Conservation (phyloP, 352 stramenopile species). For the Globisporangium recalcitrans region DNA sequence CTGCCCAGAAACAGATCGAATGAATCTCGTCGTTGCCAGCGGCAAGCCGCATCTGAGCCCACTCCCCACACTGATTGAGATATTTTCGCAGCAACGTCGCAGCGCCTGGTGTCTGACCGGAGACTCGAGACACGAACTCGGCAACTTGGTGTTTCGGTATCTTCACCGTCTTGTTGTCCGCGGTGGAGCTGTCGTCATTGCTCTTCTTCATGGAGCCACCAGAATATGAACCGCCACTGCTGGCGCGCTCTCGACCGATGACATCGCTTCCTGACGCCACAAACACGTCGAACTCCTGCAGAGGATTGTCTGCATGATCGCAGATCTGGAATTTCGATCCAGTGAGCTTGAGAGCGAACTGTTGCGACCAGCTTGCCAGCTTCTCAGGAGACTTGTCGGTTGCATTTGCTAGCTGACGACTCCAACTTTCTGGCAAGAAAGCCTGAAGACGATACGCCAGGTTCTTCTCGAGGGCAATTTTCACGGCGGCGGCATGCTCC, state of each 20-base stretch:
- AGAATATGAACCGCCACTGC: neutral
- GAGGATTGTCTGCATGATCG: conserved; percentile 13
- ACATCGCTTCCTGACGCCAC: neutral
- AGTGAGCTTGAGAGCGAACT: conserved; percentile 25
- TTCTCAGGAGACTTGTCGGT: conserved; percentile 10
- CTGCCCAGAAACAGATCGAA: conserved; percentile 45
- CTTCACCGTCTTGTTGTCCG: neutral
- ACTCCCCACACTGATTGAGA: conserved; percentile 61
- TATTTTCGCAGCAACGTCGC: conserved; percentile 16
- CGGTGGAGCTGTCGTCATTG: neutral
- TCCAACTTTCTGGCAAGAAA: conserved; percentile 29
- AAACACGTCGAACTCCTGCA: conserved; percentile 21
- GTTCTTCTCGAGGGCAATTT: conserved; percentile 54
- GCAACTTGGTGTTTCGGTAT: conserved; percentile 16
- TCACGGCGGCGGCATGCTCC: conserved; percentile 61
- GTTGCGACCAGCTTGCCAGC: conserved; percentile 19
- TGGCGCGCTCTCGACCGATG: conserved; percentile 1
- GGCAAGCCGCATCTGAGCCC: conserved; percentile 38
- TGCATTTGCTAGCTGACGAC: conserved; percentile 9
- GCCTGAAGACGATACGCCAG: conserved; percentile 43
- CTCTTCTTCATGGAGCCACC: neutral
- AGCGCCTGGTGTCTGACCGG: neutral
- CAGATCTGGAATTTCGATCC: conserved; percentile 28
- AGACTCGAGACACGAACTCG: conserved; percentile 12
- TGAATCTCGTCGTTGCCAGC: conserved; percentile 32